phyloP scores from a whole-genome alignment of 2,329 filamentous ascomycete genomes.

The Didymella arachidicola region DNA sequence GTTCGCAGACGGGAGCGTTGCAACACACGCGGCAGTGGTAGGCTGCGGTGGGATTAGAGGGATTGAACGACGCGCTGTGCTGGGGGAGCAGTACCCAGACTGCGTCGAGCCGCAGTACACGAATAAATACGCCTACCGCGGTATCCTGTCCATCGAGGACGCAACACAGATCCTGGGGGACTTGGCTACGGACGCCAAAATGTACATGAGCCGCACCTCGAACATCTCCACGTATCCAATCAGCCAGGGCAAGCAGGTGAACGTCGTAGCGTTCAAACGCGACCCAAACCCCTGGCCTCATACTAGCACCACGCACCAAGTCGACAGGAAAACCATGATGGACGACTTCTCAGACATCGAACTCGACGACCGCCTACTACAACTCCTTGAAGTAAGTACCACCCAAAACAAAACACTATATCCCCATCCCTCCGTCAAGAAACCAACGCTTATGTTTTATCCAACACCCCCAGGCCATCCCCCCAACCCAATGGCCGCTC shows the following conservation, averaged over 20 bases:
- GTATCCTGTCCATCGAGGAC: slow-evolving; percentile 45
- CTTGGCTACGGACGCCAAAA: slow-evolving; percentile 38
- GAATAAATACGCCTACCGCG: slow-evolving; percentile 37
- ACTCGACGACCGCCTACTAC: slow-evolving; percentile 23
- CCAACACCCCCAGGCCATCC: slow-evolving; percentile 10
- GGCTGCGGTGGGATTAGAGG: slow-evolving; percentile 59
- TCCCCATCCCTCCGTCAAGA: too few relatives aligned
- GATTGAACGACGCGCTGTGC: slow-evolving; percentile 27
- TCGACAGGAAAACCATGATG: slow-evolving; percentile 29
- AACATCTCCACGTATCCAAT: slow-evolving; percentile 34
- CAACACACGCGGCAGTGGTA: slow-evolving; percentile 51
- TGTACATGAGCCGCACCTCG: slow-evolving; percentile 31
- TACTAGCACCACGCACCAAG: slow-evolving; percentile 20
- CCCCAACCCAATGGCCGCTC: slow-evolving; percentile 31
- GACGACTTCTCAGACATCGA: slow-evolving; percentile 25
- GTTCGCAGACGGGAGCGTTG: slow-evolving; percentile 49
- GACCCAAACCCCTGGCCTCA: slow-evolving; percentile 25
- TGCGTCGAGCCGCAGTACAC: slow-evolving; percentile 35
- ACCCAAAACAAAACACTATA: neutral
- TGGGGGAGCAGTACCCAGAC: slow-evolving; percentile 24
- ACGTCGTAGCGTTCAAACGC: slow-evolving; percentile 35
- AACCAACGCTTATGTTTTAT: too few relatives aligned
- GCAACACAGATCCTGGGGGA: slow-evolving; percentile 49
- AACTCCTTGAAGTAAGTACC: slow-evolving; percentile 16
- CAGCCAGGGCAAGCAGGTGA: slow-evolving; percentile 26